phyloP scores from a whole-genome alignment of 495 filamentous ascomycete species.

The Peziza echinospora region DNA sequence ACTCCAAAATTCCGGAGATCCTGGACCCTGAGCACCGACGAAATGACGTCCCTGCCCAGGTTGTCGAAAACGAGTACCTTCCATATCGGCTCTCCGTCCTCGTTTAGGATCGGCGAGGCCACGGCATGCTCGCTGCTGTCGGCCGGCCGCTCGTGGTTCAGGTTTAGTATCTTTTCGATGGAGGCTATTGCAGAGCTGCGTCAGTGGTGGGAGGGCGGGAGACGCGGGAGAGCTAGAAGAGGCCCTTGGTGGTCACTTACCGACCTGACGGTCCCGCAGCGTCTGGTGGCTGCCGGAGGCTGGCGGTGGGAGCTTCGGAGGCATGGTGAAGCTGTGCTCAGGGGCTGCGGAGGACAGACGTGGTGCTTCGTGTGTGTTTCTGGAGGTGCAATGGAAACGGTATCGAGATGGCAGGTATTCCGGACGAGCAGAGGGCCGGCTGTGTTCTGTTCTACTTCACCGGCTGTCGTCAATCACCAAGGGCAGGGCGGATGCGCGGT shows the following conservation, averaged over 20 bases:
- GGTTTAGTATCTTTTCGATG: constrained; percentile 84
- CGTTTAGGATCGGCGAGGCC: constrained; percentile 59
- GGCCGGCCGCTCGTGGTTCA: constrained; percentile 50
- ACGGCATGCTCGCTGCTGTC: constrained; percentile 36
- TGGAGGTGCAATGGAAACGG: too few relatives aligned
- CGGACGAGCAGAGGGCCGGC: too few relatives aligned
- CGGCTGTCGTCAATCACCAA: too few relatives aligned
- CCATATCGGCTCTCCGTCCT: constrained; percentile 65
- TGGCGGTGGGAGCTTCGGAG: constrained; percentile 11
- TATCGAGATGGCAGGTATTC: too few relatives aligned
- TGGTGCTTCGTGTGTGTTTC: too few relatives aligned
- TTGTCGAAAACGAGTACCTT: constrained; percentile 43
- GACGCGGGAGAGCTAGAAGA: constrained; percentile 4
- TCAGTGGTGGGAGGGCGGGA: too few relatives aligned
- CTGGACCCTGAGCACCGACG: constrained; percentile 80
- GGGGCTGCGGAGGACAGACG: too few relatives aligned
- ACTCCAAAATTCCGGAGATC: constrained; percentile 83
- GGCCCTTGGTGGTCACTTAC: constrained; percentile 32
- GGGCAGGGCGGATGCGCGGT: too few relatives aligned
- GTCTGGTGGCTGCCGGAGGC: constrained; percentile 47
- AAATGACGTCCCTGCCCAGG: constrained; percentile 50
- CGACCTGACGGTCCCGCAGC: constrained; percentile 87
- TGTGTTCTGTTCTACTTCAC: too few relatives aligned
- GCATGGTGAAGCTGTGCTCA: too few relatives aligned
- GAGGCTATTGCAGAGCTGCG: constrained; percentile 36